Evolutionary conservation across 176 grass and related monocot genomes (phyloP).

Genomic region (Oryza glaberrima): DNA sequence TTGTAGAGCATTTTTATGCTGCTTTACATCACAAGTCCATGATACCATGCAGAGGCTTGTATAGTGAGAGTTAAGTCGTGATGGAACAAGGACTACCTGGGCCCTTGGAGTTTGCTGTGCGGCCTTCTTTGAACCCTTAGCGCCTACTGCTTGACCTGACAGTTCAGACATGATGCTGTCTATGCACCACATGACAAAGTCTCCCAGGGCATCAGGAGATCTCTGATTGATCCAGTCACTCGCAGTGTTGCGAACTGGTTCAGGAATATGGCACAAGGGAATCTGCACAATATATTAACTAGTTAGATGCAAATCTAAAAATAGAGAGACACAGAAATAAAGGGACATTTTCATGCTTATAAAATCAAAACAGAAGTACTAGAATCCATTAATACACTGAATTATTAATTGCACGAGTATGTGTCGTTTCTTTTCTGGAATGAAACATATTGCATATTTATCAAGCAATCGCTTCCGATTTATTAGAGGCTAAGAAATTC

Average conservation of each 20-base stretch:
- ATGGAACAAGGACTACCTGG: conserved; percentile 61
- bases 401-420: not conserved
- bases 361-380: not conserved
- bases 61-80: not conserved
- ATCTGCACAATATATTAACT: conserved; percentile 52
- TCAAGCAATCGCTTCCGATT: not conserved
- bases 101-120: conserved; percentile 73
- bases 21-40: not conserved
- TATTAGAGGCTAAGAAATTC: not conserved
- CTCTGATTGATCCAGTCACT: conserved; percentile 80
- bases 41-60: not conserved
- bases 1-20: not conserved
- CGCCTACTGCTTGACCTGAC: conserved; percentile 52
- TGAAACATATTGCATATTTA: not conserved
- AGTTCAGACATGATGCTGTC: conserved; percentile 89
- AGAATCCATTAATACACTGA: not conserved
- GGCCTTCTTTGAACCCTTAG: conserved; percentile 83
- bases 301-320: conserved; percentile 28
- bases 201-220: conserved; percentile 69
- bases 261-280: conserved; percentile 78
- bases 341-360: not conserved
- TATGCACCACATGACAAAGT: conserved; percentile 91
- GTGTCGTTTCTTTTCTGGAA: not conserved
- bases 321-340: not conserved
- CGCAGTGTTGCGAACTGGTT: conserved; percentile 74